These are phyloP conservation scores for Fusarium sp. DNA, from an alignment of 2,329 filamentous ascomycete genomes.

Conservation along the genomic window DNA sequence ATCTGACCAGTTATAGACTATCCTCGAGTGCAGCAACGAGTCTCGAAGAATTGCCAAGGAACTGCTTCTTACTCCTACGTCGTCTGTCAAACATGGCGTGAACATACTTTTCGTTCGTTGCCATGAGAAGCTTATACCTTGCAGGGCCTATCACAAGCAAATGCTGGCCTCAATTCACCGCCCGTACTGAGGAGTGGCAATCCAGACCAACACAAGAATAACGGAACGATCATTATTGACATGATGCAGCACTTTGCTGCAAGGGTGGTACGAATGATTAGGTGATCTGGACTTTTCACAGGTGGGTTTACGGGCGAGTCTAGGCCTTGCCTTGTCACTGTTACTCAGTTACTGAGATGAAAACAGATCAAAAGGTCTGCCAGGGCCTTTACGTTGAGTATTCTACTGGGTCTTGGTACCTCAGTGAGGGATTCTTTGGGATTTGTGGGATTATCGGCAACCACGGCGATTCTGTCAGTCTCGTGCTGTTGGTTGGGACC, in stretches of 20 bases:
- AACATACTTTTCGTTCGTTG: neutral
- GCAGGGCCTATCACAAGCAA: neutral
- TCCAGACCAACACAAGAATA: neutral
- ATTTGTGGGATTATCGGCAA: no score
- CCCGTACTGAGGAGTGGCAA: neutral
- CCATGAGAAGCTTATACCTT: neutral
- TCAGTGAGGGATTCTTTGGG: neutral
- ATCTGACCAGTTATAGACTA: constrained; percentile 11
- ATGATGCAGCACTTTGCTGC: neutral
- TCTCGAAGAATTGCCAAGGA: neutral
- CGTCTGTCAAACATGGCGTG: neutral
- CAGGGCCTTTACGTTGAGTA: constrained; percentile 2
- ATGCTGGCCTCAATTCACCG: neutral
- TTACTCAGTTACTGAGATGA: constrained; percentile 12
- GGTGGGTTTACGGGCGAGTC: constrained; percentile 3
- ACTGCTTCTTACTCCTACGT: neutral
- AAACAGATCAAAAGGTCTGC: neutral
- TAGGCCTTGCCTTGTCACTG: neutral
- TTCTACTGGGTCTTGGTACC: neutral
- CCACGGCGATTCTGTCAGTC: no score
- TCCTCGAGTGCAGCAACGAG: neutral
- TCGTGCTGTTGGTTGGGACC: no score
- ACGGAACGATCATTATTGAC: neutral
- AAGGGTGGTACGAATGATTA: neutral
- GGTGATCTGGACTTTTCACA: constrained; percentile 11